phyloP scores from a whole-genome alignment of 257 asterid genomes.

The Solanum virginianum region DNA sequence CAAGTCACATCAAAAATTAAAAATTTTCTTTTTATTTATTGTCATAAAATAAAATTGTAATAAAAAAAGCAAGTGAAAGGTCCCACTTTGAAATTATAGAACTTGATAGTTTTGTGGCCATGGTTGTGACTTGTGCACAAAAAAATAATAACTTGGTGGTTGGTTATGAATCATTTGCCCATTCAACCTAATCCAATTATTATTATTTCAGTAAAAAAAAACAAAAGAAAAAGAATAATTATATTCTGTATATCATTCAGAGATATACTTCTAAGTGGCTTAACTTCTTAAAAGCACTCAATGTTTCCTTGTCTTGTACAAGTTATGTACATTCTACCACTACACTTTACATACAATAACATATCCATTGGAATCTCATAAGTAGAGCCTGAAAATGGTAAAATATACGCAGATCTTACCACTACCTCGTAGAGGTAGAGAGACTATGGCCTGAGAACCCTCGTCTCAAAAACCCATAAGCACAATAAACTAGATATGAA shows the following conservation, averaged over 20 bases:
- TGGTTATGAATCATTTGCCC: conserved; percentile 12
- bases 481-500: too few species aligned
- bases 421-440: too few species aligned
- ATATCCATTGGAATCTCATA: too few species aligned
- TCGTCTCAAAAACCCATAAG: too few species aligned
- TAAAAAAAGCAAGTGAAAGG: background rate
- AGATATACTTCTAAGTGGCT: conserved; percentile 18
- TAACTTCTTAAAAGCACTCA: conserved; percentile 2
- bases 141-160: conserved; percentile 2
- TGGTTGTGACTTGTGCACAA: background rate
- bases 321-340: background rate
- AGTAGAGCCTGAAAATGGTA: too few species aligned
- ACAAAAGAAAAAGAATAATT: background rate
- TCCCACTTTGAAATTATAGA: conserved; percentile 6
- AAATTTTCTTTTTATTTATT: background rate
- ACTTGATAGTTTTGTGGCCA: background rate
- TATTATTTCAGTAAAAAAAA: background rate
- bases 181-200: conserved; percentile 6
- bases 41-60: background rate
- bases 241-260: conserved; percentile 2
- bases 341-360: background rate
- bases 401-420: too few species aligned
- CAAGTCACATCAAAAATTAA: conserved; percentile 2
- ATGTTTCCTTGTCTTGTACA: background rate
- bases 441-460: too few species aligned